These are phyloP conservation scores for Dalechampia spathulata DNA, from an alignment of 441 rosid species.

Conservation along the genomic window DNA sequence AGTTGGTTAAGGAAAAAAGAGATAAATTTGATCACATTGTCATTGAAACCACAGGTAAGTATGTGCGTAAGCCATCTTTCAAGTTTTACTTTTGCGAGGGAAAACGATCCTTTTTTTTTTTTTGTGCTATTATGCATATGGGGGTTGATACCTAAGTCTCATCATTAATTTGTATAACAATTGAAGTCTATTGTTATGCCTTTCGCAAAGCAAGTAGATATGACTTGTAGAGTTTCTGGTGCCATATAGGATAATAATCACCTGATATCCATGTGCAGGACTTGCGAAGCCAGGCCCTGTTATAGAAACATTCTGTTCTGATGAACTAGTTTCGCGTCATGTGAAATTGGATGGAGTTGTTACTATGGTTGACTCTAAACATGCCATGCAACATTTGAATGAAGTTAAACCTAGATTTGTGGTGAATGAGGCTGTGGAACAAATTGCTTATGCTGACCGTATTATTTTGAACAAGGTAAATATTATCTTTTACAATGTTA, in stretches of 20 bases:
- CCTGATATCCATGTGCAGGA: constrained; percentile 32
- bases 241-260: not conserved
- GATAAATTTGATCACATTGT: constrained; percentile 68
- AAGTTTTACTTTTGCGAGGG: constrained; percentile 1
- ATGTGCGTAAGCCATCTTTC: not conserved
- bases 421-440: constrained; percentile 66
- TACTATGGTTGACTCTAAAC: constrained; percentile 68
- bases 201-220: not conserved
- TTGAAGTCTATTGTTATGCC: not conserved
- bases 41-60: constrained; percentile 65
- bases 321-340: constrained; percentile 48
- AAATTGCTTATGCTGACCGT: constrained; percentile 75
- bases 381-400: constrained; percentile 57
- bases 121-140: too few species aligned
- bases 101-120: too few species aligned
- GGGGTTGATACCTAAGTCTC: too few species aligned
- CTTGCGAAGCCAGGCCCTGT: constrained; percentile 76
- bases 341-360: constrained; percentile 73
- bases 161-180: not conserved
- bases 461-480: constrained; percentile 63
- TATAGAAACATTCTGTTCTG: constrained; percentile 60
- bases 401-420: constrained; percentile 69
- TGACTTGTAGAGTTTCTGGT: too few species aligned
- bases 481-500: not conserved
- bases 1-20: constrained; percentile 46